Evolutionary conservation across 306 rosid species (phyloP), one percentile per base, ranked within the genome.

Genomic region (Pyrus pyrifolia): DNA sequence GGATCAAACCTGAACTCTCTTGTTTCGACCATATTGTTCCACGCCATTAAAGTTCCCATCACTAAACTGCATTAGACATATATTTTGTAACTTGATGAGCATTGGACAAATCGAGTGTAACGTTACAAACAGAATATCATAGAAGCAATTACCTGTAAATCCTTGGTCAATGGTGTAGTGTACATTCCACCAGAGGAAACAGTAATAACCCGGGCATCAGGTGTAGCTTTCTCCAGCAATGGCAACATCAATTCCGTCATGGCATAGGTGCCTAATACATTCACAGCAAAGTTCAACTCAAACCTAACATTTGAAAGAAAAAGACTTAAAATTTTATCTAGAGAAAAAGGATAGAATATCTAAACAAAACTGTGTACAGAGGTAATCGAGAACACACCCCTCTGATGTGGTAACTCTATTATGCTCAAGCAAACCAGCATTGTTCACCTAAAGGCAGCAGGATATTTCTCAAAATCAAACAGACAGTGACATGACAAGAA

Each of bases 161-260:
- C 96, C 52, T 78, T 77, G 45, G 90, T 92, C 83, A 95, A 87
- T 11, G 98, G 93, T 72, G 78, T 40, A 46, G 93, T 46, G 84
- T 95, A 95, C 97, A 95, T 95, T 85, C 98, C 98, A 73, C 98
- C 97, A 40, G 98, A 95, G 38, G 96, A 83, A 85, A 94, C 98
- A 4, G 98, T 94, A 73, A 94, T 88, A 80, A 94, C 93, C 5
- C 90, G 89, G 8, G 93, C 95, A 90, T 94, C 96, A 38, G 98
- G 95, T n/a, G 97, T 85, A 80, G 97, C 92, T 87, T 90, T 90
- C 86, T 89, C 95, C 66, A 92, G 84, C 70, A 92, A 79, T 15
- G 96, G 96, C 62, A 89, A 61, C 96, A 95, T 78, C 60, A 73
- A 51, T 86, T 95, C 96, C 23, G 98, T 92, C 82, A 89, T 72